Evolutionary conservation across 2,329 filamentous ascomycete genomes (phyloP).

Genomic region (Aureobasidium subglaciale): DNA sequence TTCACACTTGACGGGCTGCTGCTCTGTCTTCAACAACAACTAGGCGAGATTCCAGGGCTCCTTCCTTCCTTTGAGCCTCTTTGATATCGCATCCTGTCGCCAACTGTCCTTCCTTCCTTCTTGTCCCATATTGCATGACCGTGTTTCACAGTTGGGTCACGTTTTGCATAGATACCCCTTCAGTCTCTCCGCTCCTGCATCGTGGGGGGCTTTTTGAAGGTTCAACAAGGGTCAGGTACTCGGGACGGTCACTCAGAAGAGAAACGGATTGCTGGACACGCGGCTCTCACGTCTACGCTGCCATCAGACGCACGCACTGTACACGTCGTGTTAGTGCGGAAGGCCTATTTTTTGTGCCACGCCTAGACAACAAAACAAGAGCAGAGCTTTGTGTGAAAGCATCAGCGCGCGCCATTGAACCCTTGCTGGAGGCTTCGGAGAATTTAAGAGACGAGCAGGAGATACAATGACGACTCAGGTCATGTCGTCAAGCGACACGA

Average conservation of each 20-base stretch:
- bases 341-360: not conserved
- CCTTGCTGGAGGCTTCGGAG: conserved; percentile 1
- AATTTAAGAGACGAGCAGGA: conserved; percentile 14
- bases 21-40: not conserved
- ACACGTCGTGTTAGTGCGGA: not conserved
- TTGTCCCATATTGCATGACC: not conserved
- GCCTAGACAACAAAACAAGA: not conserved
- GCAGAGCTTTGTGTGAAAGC: not conserved
- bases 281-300: not conserved
- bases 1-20: not conserved
- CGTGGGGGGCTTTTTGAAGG: conserved; percentile 6
- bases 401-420: conserved; percentile 2
- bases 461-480: conserved; percentile 7
- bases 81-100: not conserved
- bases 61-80: not conserved
- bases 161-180: not conserved
- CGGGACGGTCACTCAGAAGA: not conserved
- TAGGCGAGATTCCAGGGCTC: not conserved
- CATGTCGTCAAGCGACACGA: conserved; percentile 2
- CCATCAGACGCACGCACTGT: not conserved
- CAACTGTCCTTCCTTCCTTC: not conserved
- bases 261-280: conserved; percentile 1
- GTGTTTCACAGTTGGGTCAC: not conserved
- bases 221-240: conserved; percentile 10
- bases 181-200: not conserved